Evolutionary conservation across 768 basidiomycete genomes (phyloP).

Genomic region (Pisolithus marmoratus): DNA sequence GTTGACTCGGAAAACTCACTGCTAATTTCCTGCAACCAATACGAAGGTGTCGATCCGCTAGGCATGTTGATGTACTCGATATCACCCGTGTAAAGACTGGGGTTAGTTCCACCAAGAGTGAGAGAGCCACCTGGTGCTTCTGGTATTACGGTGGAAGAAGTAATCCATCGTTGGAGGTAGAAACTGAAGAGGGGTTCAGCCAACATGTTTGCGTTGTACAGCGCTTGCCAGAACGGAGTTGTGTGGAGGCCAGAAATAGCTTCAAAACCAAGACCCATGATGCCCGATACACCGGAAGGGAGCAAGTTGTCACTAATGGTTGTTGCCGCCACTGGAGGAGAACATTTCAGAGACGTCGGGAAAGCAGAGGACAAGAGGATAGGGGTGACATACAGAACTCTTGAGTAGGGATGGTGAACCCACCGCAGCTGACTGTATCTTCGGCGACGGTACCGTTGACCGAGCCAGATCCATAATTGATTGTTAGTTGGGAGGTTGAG

Average conservation of each 20-base stretch:
- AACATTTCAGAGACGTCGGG: not conserved
- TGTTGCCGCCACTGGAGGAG: slow-evolving; percentile 50
- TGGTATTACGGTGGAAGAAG: slow-evolving; percentile 18
- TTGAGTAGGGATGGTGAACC: slow-evolving; percentile 53
- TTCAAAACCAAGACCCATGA: slow-evolving; percentile 71
- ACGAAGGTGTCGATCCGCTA: slow-evolving; percentile 33
- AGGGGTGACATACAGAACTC: slow-evolving; percentile 40
- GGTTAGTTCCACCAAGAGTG: slow-evolving; percentile 67
- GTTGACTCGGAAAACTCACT: slow-evolving; percentile 30
- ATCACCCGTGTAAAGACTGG: slow-evolving; percentile 58
- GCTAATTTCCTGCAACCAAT: slow-evolving; percentile 56
- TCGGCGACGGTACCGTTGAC: slow-evolving; percentile 49
- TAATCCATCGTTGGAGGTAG: slow-evolving; percentile 52
- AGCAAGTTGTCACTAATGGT: slow-evolving; percentile 43
- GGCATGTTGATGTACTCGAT: slow-evolving; percentile 61
- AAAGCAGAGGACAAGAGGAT: not conserved
- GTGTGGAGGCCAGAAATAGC: slow-evolving; percentile 50
- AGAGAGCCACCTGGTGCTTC: slow-evolving; percentile 60
- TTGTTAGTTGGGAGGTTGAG: slow-evolving; percentile 22
- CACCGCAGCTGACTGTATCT: slow-evolving; percentile 64
- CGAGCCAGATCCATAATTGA: slow-evolving; percentile 66
- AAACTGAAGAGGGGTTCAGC: slow-evolving; percentile 55
- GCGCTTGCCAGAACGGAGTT: slow-evolving; percentile 61
- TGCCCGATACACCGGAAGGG: slow-evolving; percentile 50
- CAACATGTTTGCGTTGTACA: slow-evolving; percentile 39